Evolutionary conservation across 495 filamentous ascomycete species (phyloP).

Genomic region (Letharia lupina): DNA sequence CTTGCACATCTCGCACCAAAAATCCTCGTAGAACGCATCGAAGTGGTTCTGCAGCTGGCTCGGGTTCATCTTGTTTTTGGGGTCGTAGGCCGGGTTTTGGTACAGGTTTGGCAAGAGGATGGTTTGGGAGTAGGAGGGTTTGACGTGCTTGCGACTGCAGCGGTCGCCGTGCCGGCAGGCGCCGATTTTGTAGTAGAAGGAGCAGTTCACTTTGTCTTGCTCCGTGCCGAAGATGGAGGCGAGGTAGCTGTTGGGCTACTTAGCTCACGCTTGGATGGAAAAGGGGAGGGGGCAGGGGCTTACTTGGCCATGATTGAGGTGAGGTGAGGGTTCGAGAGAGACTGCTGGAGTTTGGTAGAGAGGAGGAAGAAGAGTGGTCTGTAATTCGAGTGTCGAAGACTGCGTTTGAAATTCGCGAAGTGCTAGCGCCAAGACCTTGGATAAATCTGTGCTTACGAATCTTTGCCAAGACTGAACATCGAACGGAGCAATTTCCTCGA

Average conservation of each 20-base stretch:
- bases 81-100: conserved; percentile 96
- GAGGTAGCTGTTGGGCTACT: conserved; percentile 65
- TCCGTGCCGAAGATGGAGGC: conserved; percentile 99
- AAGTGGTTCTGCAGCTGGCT: conserved; percentile 97
- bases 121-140: conserved; percentile 95
- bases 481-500: not conserved
- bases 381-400: not conserved
- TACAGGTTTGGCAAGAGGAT: conserved; percentile 98
- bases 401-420: conserved; percentile 3
- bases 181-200: conserved; percentile 94
- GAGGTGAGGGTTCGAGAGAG: not conserved
- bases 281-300: not conserved
- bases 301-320: conserved; percentile 20
- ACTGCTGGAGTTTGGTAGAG: not conserved
- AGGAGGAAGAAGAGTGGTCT: not conserved
- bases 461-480: conserved; percentile 10
- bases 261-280: not conserved
- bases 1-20: conserved; percentile 98
- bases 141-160: conserved; percentile 96
- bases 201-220: conserved; percentile 87
- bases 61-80: conserved; percentile 91
- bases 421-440: conserved; percentile 3
- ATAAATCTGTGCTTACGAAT: conserved; percentile 13
- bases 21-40: conserved; percentile 98
- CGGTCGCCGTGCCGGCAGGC: conserved; percentile 97